Conservation (phyloP, 495 filamentous ascomycete species). For the Trichoderma parareesei region DNA sequence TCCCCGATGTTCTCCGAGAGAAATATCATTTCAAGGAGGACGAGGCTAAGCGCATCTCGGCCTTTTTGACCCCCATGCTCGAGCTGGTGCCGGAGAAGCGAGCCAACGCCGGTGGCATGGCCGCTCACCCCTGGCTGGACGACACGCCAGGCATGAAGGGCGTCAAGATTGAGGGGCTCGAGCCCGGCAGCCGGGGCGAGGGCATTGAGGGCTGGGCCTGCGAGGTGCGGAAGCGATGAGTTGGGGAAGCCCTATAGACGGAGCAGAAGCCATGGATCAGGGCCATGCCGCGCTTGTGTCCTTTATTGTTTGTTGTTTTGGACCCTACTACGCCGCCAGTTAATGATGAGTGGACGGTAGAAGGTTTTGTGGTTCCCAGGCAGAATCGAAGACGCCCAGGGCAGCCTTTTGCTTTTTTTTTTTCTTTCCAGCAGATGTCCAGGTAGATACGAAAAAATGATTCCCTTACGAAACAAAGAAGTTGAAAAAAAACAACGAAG, state of each 20-base stretch:
- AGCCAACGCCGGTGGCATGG: slow-evolving; percentile 95
- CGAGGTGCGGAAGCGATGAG: slow-evolving; percentile 77
- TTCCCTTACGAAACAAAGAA: no score
- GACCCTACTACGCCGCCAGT: no score
- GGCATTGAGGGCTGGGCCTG: slow-evolving; percentile 94
- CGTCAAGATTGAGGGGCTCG: slow-evolving; percentile 57
- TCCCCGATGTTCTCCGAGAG: slow-evolving; percentile 87
- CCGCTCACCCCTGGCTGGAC: slow-evolving; percentile 68
- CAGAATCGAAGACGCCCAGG: no score
- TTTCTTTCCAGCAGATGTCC: no score
- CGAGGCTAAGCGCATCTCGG: slow-evolving; percentile 67
- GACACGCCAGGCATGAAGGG: slow-evolving; percentile 82
- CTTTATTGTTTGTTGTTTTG: no score
- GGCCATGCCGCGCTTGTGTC: no score
- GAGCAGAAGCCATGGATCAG: no score
- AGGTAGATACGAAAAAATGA: background rate
- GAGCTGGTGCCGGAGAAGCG: slow-evolving; percentile 78
- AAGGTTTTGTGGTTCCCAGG: no score
- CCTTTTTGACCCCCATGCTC: slow-evolving; percentile 89
- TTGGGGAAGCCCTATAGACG: background rate
- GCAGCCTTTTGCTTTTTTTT: no score
- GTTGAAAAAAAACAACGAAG: no score
- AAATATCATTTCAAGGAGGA: slow-evolving; percentile 90
- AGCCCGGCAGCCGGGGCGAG: slow-evolving; percentile 76
- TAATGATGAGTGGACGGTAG: no score